phyloP scores from a whole-genome alignment of 805 yeast species.

The Candida tibetensis region DNA sequence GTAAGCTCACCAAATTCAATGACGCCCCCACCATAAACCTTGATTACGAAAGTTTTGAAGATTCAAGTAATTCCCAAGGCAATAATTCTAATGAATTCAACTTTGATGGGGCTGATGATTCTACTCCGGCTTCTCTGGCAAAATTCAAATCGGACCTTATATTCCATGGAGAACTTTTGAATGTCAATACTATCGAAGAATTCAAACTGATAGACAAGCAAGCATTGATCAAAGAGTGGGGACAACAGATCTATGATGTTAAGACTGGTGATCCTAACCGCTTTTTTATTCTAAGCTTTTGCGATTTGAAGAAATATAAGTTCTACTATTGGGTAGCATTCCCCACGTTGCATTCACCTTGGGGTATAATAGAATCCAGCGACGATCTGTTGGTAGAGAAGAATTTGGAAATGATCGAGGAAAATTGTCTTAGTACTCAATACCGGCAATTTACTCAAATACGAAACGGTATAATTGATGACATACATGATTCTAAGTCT shows the following conservation, averaged over 20 bases:
- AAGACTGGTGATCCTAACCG: conserved; percentile 14
- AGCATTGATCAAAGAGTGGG: conserved; percentile 46
- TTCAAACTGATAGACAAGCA: conserved; percentile 71
- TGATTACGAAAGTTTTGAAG: conserved; percentile 30
- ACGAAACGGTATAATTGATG: background rate
- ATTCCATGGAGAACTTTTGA: conserved; percentile 32
- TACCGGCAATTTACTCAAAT: conserved; percentile 2
- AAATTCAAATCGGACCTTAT: conserved; percentile 4
- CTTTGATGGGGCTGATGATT: conserved; percentile 5
- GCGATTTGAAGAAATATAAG: conserved; percentile 85
- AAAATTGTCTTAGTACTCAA: background rate
- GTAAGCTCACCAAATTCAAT: conserved; percentile 33
- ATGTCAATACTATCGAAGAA: conserved; percentile 82
- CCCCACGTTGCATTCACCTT: conserved; percentile 59
- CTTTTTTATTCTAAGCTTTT: conserved; percentile 55
- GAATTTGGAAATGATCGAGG: background rate
- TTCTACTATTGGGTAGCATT: conserved; percentile 89
- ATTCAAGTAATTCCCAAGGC: conserved; percentile 5
- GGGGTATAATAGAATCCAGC: conserved; percentile 30
- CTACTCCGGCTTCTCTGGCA: background rate
- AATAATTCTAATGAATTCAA: background rate
- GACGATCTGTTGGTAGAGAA: conserved; percentile 6
- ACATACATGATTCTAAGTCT: background rate
- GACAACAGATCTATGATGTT: conserved; percentile 19
- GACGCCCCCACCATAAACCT: conserved; percentile 33